Evolutionary conservation across 768 basidiomycete genomes (phyloP), one percentile per base, ranked within the genome.

Genomic region (Rhodotorula taiwanensis): DNA sequence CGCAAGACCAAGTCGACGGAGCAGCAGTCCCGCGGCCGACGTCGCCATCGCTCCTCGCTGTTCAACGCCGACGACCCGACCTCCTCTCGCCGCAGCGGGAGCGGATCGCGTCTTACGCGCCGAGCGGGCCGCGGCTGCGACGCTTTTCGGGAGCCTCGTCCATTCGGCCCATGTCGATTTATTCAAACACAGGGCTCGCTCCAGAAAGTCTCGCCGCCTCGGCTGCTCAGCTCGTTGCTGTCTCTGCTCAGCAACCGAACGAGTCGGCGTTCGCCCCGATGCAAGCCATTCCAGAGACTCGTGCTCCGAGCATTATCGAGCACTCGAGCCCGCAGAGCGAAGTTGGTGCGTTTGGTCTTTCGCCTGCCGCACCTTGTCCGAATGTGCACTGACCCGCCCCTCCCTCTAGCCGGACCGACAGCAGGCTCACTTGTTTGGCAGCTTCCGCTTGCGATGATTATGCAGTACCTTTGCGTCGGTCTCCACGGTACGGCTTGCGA

Each of bases 401-500:
- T 18, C 21, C 13, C 7, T 18, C 16, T 20, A 14, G 39, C 21
- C 72, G 77, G 18, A 66, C 18, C 14, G 59, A 74, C 15, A 83
- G 83, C 25, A 39, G 84, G 83, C 4, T 85, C 86, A 18, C 74
- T 89, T 66, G 76, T 83, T 66, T 85, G 84, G 27, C 84, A 86
- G 72, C 78, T 98, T 33, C 94, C 94, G 9, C 72, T 89, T 39
- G 74, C 86, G 68, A 83, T 97, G 71, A 95, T 98, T 70, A 72
- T 88, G 23, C 93, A 95, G 77, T 95, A 95, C 75, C 88, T 88
- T 25, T 77, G 91, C 65, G 78, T 97, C 66, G 92, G 92, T 7
- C 76, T 97, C 53, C 92, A 95, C 73, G 84, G 84, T 39, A 75
- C 74, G 14, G 59, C 64, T 0, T 67, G 61, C 56, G 73, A 74